Percentiles rank a stretch among this genome's conserved stretches.
phyloP scores from a whole-genome alignment of 768 basidiomycete genomes.

The Lanmaoa pseudosensibilis region DNA sequence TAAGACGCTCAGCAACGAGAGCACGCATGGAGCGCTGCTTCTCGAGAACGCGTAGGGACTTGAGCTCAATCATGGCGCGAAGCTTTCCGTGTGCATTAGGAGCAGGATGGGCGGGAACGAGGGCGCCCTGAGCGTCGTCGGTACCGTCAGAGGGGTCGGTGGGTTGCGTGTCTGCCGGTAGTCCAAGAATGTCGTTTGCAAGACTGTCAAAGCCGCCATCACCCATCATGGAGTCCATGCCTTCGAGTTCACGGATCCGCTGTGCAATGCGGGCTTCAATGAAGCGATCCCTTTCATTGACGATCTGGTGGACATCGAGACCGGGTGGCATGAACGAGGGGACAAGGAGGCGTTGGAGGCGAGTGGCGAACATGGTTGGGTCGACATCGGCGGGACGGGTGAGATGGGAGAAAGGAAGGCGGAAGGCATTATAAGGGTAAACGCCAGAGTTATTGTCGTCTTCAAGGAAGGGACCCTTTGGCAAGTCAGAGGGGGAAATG shows the following conservation, averaged over 20 bases:
- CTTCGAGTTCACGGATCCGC: conserved; percentile 83
- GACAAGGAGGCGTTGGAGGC: conserved; percentile 76
- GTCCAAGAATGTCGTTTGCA: conserved; percentile 37
- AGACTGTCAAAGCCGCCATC: conserved; percentile 65
- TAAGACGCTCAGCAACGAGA: conserved; percentile 81
- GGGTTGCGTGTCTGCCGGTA: background rate
- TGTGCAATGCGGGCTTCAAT: conserved; percentile 88
- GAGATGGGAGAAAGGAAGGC: conserved; percentile 80
- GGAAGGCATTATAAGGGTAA: conserved; percentile 91
- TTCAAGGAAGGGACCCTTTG: conserved; percentile 76
- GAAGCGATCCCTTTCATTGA: conserved; percentile 89
- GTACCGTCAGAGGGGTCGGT: conserved; percentile 37
- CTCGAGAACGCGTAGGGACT: conserved; percentile 81
- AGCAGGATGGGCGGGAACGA: conserved; percentile 45
- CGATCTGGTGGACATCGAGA: conserved; percentile 87
- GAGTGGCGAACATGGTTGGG: conserved; percentile 64
- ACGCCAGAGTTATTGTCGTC: conserved; percentile 77
- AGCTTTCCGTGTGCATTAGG: conserved; percentile 78
- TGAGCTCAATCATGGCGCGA: conserved; percentile 90
- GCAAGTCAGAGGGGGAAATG: conserved; percentile 57
- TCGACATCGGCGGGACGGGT: conserved; percentile 62
- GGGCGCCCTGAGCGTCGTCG: conserved; percentile 19
- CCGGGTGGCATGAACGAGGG: conserved; percentile 90
- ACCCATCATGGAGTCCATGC: conserved; percentile 75
- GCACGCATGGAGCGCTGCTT: conserved; percentile 90